Evolutionary conservation across 2,329 filamentous ascomycete species (phyloP).

Genomic region (Thelonectria blattea): DNA sequence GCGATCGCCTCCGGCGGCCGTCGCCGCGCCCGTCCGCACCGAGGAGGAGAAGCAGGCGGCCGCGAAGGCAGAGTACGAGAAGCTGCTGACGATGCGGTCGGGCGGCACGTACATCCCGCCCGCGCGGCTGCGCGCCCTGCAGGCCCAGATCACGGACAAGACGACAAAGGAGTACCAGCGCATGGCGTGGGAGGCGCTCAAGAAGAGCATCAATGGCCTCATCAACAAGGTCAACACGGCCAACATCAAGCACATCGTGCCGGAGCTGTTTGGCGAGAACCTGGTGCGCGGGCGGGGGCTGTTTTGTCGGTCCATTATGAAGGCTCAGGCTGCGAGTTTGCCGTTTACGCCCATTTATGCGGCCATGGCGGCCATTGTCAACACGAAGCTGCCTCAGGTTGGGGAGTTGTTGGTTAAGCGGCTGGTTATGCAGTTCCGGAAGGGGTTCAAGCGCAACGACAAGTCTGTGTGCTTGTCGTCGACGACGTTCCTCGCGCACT

Average conservation of each 20-base stretch:
- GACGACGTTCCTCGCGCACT: slow-evolving; percentile 91
- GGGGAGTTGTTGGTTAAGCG: slow-evolving; percentile 88
- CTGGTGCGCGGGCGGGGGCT: slow-evolving; percentile 87
- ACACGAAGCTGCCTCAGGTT: slow-evolving; percentile 94
- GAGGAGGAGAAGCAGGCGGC: slow-evolving; percentile 87
- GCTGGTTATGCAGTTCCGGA: slow-evolving; percentile 89
- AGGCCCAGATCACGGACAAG: slow-evolving; percentile 97
- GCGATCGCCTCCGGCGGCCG: slow-evolving; percentile 41
- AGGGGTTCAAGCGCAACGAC: slow-evolving; percentile 95
- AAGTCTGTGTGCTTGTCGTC: slow-evolving; percentile 93
- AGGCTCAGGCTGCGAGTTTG: slow-evolving; percentile 93
- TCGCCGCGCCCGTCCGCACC: slow-evolving; percentile 52
- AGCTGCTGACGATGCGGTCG: slow-evolving; percentile 88
- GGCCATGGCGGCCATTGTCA: slow-evolving; percentile 94
- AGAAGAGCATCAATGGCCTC: slow-evolving; percentile 97
- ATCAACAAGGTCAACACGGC: slow-evolving; percentile 99
- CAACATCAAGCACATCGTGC: slow-evolving; percentile 97
- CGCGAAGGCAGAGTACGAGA: slow-evolving; percentile 92
- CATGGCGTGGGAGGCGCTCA: slow-evolving; percentile 98
- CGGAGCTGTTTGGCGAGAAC: slow-evolving; percentile 95
- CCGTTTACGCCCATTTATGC: slow-evolving; percentile 97
- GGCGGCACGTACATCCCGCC: slow-evolving; percentile 97
- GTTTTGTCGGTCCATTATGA: slow-evolving; percentile 97
- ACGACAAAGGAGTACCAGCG: slow-evolving; percentile 96
- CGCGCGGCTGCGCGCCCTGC: slow-evolving; percentile 85